phyloP scores from a whole-genome alignment of 1,284 basidiomycete species.

The Wallemia hederae region DNA sequence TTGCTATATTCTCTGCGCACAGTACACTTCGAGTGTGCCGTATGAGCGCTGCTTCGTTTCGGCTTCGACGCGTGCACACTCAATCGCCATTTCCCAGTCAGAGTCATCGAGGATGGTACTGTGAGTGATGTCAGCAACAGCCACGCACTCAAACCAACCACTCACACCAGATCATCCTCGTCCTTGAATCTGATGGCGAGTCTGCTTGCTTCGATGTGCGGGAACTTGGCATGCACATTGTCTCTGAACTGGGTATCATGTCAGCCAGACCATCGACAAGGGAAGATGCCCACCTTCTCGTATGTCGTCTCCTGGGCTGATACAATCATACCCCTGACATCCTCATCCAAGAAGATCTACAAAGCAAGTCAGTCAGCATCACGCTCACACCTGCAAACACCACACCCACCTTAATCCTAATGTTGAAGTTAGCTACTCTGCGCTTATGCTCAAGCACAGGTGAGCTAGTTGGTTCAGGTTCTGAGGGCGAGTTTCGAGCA shows the following conservation, averaged over 20 bases:
- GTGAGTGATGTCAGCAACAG: neutral
- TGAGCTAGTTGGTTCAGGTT: neutral
- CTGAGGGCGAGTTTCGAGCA: neutral
- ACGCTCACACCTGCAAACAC: neutral
- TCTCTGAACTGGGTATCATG: neutral
- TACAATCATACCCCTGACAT: neutral
- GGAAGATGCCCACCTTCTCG: neutral
- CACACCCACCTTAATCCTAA: neutral
- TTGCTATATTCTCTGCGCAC: neutral
- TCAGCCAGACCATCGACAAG: neutral
- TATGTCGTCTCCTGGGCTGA: neutral
- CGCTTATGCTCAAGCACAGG: neutral
- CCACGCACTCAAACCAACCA: neutral
- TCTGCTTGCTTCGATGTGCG: neutral
- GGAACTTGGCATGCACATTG: neutral
- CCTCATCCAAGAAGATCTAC: neutral
- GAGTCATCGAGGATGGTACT: neutral
- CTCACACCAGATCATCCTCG: neutral
- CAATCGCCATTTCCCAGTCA: neutral
- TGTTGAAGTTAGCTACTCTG: neutral
- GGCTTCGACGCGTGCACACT: neutral
- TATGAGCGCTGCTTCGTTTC: neutral
- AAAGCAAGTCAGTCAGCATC: neutral
- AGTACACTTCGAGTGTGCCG: neutral
- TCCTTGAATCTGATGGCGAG: neutral